Conservation (phyloP, 2,329 filamentous ascomycete genomes). For the Orbilia blumenaviensis region DNA sequence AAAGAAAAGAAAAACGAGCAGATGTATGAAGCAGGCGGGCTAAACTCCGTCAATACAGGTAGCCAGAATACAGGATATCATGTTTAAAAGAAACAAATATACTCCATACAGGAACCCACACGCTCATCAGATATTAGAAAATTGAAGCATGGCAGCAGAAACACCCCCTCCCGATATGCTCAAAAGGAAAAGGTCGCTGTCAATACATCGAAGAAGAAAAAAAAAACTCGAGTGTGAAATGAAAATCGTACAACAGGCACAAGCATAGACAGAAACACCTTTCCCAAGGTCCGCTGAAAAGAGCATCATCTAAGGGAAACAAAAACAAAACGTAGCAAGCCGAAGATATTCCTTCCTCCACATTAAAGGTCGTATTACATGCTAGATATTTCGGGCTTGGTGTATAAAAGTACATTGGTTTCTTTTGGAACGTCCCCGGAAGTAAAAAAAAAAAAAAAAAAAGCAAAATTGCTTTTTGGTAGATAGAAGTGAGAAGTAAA, state of each 20-base stretch:
- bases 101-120: constrained; percentile 38
- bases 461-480: no score
- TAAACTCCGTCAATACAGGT: constrained; percentile 50
- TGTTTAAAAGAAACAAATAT: constrained; percentile 36
- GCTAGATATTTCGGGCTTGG: constrained; percentile 20
- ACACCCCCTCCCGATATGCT: constrained; percentile 32
- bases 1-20: background rate
- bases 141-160: constrained; percentile 20
- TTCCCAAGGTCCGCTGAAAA: constrained; percentile 22
- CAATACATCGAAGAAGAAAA: constrained; percentile 28
- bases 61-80: constrained; percentile 53
- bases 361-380: constrained; percentile 45
- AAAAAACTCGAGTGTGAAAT: background rate
- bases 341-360: constrained; percentile 18
- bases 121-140: constrained; percentile 22
- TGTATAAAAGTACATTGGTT: constrained; percentile 51
- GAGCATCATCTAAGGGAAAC: constrained; percentile 30
- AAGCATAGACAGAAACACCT: constrained; percentile 36
- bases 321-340: constrained; percentile 9
- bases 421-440: constrained; percentile 17
- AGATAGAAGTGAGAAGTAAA: background rate
- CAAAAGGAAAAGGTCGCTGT: constrained; percentile 45
- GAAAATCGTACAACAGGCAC: constrained; percentile 4
- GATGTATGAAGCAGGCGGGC: constrained; percentile 19
- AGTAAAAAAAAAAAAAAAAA: constrained; percentile 5